phyloP scores from a whole-genome alignment of 2,329 filamentous ascomycete genomes.

The Furcasterigmium furcatum region DNA sequence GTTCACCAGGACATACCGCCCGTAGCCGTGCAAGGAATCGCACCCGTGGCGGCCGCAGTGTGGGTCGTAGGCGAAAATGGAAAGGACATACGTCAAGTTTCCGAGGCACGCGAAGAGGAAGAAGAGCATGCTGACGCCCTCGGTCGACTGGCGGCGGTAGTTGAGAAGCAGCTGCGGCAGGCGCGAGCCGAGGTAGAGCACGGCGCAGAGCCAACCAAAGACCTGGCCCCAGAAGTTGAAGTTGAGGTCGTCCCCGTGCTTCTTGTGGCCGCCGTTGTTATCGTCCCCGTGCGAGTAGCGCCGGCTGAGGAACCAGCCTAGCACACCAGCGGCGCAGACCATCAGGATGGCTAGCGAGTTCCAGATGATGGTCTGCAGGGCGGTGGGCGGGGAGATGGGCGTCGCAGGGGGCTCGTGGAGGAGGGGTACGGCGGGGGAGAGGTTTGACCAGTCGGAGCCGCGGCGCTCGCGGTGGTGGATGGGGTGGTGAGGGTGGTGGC shows the following conservation, averaged over 20 bases:
- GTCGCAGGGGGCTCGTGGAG: conserved; percentile 44
- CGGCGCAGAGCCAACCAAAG: conserved; percentile 90
- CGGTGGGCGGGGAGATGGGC: conserved; percentile 44
- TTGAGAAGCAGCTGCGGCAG: conserved; percentile 90
- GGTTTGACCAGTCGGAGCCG: conserved; percentile 54
- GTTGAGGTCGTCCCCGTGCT: conserved; percentile 46
- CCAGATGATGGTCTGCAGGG: conserved; percentile 61
- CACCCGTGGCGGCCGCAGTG: conserved; percentile 58
- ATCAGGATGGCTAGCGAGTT: conserved; percentile 75
- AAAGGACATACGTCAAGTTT: conserved; percentile 89
- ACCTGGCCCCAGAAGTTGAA: conserved; percentile 82
- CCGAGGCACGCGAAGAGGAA: conserved; percentile 96
- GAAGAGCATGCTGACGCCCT: conserved; percentile 90
- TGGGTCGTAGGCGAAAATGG: conserved; percentile 87
- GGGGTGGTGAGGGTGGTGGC: conserved; percentile 45
- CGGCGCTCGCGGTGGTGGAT: conserved; percentile 41
- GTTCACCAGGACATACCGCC: conserved; percentile 83
- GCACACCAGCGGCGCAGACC: conserved; percentile 77
- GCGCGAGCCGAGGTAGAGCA: conserved; percentile 84
- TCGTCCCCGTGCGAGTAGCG: conserved; percentile 34
- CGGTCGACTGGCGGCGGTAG: conserved; percentile 86
- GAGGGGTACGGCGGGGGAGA: conserved; percentile 82
- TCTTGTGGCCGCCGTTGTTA: conserved; percentile 32
- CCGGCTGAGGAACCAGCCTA: conserved; percentile 79
- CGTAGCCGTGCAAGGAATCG: conserved; percentile 69